Conservation (phyloP, 2,329 filamentous ascomycete genomes). For the Verticillium tricorpus region DNA sequence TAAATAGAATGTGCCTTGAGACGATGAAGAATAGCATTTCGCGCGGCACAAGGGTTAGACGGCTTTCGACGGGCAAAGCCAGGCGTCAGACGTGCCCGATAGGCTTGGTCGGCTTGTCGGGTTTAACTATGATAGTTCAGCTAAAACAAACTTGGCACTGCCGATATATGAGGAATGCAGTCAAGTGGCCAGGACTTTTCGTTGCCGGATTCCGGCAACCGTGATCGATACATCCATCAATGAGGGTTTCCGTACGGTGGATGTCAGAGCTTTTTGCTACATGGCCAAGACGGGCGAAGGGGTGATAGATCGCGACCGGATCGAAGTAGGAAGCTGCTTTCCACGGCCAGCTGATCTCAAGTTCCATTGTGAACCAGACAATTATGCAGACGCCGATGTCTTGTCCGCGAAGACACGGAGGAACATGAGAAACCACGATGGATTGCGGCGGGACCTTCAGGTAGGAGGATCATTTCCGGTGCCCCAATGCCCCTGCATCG, state of each 20-base stretch:
- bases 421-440: not conserved
- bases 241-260: no score
- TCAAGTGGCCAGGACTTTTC: no score
- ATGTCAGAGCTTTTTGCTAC: no score
- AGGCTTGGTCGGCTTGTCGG: no score
- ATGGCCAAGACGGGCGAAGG: not conserved
- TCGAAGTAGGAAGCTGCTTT: not conserved
- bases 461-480: not conserved
- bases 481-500: not conserved
- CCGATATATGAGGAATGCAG: no score
- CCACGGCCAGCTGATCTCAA: not conserved
- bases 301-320: not conserved
- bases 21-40: not conserved
- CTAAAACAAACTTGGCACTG: no score
- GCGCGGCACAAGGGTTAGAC: not conserved
- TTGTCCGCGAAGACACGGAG: not conserved
- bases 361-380: no score
- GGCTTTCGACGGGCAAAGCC: no score
- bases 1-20: not conserved
- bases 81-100: no score
- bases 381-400: not conserved
- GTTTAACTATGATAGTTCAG: no score
- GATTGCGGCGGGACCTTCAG: not conserved
- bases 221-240: no score
- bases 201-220: no score